Base-by-base conservation (phyloP, 2,329 filamentous ascomycete genomes). In the Aspergillus versicolor region DNA sequence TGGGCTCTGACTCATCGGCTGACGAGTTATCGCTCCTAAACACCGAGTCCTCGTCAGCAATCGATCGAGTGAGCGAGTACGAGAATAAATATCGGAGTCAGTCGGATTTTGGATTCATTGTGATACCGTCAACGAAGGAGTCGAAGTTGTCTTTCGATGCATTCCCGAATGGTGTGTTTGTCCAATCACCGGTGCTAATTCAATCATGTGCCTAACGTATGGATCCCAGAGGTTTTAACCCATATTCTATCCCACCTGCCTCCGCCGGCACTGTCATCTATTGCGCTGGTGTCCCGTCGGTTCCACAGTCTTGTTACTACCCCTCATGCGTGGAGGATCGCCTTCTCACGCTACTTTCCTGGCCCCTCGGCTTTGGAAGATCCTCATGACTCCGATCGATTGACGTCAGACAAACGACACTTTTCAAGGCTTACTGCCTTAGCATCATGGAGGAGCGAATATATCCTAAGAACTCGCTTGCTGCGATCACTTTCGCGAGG, bases 361-460 rank as follows among this genome's bases (percentile, higher is more conserved):
- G 92, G 90, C 1, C 85, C 88, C 22, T 84, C 88, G 67, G 81
- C 81, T 5, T 69, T 87, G 46, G 71, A 77, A 41, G 69, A 75
- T 55, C 70, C 72, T 38, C 77, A 84, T 37, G 73, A 75, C 45
- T 73, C 76, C 53, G 86, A 85, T 67, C 73, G 73, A 54, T 78
- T 92, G 44, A 84, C 85, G 27, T 88, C 89, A 1, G 89, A 94
- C 68, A 84, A 85, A 65, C 89, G 92, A 44, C 84, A 86, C 62
- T 99, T 97, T 68, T 85, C 90, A 15, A 86, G 92, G 43, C 81
- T 99, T 54, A 95, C 90, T 9, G 82, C 87, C 3, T 77, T 92
- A 60, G 89, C 92, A n/a, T 94, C 92, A 8, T 97, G 94, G 93
- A 85, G 93, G 65, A 97, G 91, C 74, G 94, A 99, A 73, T 99